Evolutionary conservation across 2,329 filamentous ascomycete genomes (phyloP), one percentile per base, ranked within the genome.

Genomic region (Aspergillus pseudoterreus): DNA sequence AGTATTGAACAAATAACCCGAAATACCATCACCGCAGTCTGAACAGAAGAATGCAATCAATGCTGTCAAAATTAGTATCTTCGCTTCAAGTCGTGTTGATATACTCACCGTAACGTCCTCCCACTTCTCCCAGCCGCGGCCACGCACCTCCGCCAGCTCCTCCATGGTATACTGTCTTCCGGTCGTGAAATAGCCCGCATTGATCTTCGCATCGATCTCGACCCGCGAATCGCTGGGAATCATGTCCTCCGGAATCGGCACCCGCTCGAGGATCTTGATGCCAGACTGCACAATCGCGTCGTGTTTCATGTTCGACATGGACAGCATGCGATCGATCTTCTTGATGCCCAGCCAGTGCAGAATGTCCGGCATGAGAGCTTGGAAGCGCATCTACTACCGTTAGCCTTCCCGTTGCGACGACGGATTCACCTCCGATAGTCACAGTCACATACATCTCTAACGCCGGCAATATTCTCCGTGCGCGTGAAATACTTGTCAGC

Each of bases 141-240:
- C 92, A 70, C 94, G 86, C 24, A 97, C 91, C 49, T 88, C 85
- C 60, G 86, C 79, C 57, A 97, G 79, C 71, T 96, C 92, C 51
- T 92, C 88, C 67, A 87, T 84, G 1, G 88, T 94, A 83, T 95
- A 90, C 62, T 90, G 82, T 73, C 94, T 91, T 46, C 92, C 92
- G 11, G 87, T 90, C 6, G 92, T 96, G 70, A 96, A 86, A 66
- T 86, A 86, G 19, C 84, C 94, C 54, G 92, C 91, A 62, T 92
- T 94, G 68, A 97, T 96, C 78, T 97, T 97, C 53, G 94, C 94
- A 72, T 97, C 94, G 66, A 97, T 99, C 72, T 99, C 94, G n/a
- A 97, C 94, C 59, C 92, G 81, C 48, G 91, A 95, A 73, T 97
- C 94, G 57, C 86, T 89, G 11, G 94, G 94, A 63, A 97, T 96